Percentiles rank a stretch among this genome's conserved stretches.
phyloP scores from a whole-genome alignment of 352 stramenopile species.

The Phytopythium boreale region DNA sequence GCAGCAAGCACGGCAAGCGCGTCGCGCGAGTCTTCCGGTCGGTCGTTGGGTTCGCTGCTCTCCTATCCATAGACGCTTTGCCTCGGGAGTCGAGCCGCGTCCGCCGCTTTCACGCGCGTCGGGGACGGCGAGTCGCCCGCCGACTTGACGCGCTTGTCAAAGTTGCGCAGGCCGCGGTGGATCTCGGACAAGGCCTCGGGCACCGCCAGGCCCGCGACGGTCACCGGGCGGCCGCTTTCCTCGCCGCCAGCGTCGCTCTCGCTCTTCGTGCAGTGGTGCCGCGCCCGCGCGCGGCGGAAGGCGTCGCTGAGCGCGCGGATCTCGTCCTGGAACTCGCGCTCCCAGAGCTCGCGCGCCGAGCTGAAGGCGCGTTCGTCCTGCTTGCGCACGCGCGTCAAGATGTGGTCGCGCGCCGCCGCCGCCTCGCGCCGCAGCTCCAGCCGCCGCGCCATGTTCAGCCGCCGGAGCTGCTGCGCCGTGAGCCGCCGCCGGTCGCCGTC shows the following conservation, averaged over 20 bases:
- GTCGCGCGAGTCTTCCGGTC: slow-evolving; percentile 34
- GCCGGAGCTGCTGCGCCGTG: slow-evolving; percentile 39
- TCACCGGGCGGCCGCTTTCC: slow-evolving; percentile 31
- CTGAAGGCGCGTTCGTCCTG: slow-evolving; percentile 22
- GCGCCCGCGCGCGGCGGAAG: slow-evolving; percentile 33
- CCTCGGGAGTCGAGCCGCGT: not conserved
- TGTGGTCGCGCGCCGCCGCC: slow-evolving; percentile 16
- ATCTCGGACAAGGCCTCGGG: slow-evolving; percentile 48
- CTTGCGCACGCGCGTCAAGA: slow-evolving; percentile 17
- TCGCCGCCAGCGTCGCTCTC: not conserved
- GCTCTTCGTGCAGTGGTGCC: slow-evolving; percentile 2
- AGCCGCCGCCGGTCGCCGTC: slow-evolving; percentile 18
- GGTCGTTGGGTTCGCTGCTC: slow-evolving; percentile 11
- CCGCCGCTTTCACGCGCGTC: not conserved
- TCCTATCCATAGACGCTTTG: not conserved
- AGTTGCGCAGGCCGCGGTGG: slow-evolving; percentile 30
- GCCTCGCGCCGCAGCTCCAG: slow-evolving; percentile 35
- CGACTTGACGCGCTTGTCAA: slow-evolving; percentile 46
- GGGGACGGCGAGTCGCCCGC: slow-evolving; percentile 14
- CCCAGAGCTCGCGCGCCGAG: slow-evolving; percentile 42
- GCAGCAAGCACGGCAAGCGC: slow-evolving; percentile 23
- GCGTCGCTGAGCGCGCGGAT: slow-evolving; percentile 39
- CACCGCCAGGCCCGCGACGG: slow-evolving; percentile 45
- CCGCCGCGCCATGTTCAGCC: slow-evolving; percentile 32
- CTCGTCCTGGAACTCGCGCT: slow-evolving; percentile 46